Conservation (phyloP, 1,284 basidiomycete species). For the Bondarzewia mesenterica region DNA sequence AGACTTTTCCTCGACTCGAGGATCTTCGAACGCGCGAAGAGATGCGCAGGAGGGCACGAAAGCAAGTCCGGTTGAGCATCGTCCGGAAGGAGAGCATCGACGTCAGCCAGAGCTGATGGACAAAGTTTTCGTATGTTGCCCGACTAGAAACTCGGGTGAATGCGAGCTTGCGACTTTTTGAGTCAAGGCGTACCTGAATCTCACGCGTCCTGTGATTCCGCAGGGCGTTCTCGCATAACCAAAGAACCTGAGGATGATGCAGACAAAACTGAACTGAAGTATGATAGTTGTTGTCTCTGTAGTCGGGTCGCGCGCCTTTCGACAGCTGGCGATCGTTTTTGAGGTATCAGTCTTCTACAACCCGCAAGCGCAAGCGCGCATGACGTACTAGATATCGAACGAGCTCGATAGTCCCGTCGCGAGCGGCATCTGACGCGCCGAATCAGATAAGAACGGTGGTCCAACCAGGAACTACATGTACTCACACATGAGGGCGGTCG, state of each 20-base stretch:
- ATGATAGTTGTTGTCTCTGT: constrained; percentile 58
- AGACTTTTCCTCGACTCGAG: constrained; percentile 33
- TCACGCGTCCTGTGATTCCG: constrained; percentile 51
- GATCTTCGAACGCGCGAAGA: constrained; percentile 17
- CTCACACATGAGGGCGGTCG: constrained; percentile 75
- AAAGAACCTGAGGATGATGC: constrained; percentile 50
- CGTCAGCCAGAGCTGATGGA: constrained; percentile 14
- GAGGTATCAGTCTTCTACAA: constrained; percentile 5
- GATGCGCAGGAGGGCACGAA: constrained; percentile 17
- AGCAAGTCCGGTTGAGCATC: neutral
- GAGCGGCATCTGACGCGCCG: constrained; percentile 50
- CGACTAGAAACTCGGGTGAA: constrained; percentile 12
- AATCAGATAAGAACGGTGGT: neutral
- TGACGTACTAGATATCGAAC: constrained; percentile 50
- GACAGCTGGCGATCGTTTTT: constrained; percentile 36
- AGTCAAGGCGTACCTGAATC: constrained; percentile 34
- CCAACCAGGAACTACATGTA: constrained; percentile 11
- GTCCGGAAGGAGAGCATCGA: constrained; percentile 4
- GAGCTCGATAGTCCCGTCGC: constrained; percentile 58
- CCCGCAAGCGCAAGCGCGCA: neutral
- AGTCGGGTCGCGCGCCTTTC: constrained; percentile 63
- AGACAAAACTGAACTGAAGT: constrained; percentile 62
- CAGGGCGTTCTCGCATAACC: constrained; percentile 59
- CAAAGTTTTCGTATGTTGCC: constrained; percentile 17
- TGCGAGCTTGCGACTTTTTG: neutral